Base-by-base conservation (phyloP, 169 alveolate genomes). In the Cystoisospora suis region DNA sequence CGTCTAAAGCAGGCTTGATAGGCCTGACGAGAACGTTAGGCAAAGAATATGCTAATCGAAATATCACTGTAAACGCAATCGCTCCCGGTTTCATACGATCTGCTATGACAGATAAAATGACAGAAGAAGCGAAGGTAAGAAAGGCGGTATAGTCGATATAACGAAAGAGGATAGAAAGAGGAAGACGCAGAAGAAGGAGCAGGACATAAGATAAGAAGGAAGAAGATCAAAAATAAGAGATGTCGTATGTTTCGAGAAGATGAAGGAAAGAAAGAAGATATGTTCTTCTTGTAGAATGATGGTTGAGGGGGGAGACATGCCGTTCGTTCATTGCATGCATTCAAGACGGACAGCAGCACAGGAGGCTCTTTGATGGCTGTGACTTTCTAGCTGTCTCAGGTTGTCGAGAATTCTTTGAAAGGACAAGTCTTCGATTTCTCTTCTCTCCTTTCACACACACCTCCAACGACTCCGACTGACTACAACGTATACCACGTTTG, bases 1-100 rank as follows among this genome's bases (percentile, higher is more conserved):
- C 99, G 3, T 97, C 99, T 32, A 97, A 97, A 94, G 94, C 97
- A 42, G 98, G 98, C 23, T 91, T 96, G 45, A 97, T 96, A 46
- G 99, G 99, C 70, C 79, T 96, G 61, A 95, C 98, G 58, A 94
- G 94, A 75, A 91, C 98, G 29, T 91, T 97, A n/a, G 97, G 98
- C 36, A 96, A 95, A 89, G 99, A 97, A 94, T 96, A 97, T 86
- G 98, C 96, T 40, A 95, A 94, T 81, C 93, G 97, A 77, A 95
- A 95, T 79, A 94, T 97, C 83, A 88, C 94, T 23, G 95, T 92
- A 44, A 97, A 97, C 94, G 95, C 98, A 38, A 95, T 97, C 58
- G 98, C 98, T 36, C 99, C 98, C 29, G 95, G 96, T 3, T 94
- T 92, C 87, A 94, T 94, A 58, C 46, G 88, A 32, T 90, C 94